These are phyloP conservation scores for Benincasa hispida DNA, from an alignment of 306 rosid species.

Conservation along the genomic window DNA sequence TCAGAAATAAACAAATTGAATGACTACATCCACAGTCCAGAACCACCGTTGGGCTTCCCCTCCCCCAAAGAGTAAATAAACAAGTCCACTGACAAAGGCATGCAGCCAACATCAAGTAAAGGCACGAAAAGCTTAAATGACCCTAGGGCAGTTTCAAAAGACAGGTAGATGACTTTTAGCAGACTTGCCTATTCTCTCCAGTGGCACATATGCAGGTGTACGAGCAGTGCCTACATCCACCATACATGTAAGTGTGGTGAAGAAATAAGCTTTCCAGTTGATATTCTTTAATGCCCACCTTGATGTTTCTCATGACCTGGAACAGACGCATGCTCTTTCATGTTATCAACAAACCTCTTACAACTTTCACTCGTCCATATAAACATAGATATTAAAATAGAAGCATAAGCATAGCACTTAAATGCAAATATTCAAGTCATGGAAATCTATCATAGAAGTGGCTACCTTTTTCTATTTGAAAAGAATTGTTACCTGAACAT, in stretches of 20 bases:
- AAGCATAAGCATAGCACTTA: neutral
- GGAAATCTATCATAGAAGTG: neutral
- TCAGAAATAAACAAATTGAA: neutral
- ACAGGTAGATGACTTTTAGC: neutral
- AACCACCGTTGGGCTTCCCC: neutral
- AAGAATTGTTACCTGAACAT: constrained; percentile 49
- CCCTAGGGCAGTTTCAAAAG: neutral
- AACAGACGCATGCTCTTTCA: neutral
- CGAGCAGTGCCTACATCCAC: constrained; percentile 95
- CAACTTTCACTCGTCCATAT: neutral
- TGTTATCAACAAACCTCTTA: neutral
- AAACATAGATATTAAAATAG: neutral
- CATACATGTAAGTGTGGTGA: constrained; percentile 94
- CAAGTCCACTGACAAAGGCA: neutral
- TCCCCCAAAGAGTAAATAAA: neutral
- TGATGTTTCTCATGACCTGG: constrained; percentile 76
- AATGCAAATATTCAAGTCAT: neutral
- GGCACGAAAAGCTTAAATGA: neutral
- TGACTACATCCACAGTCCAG: neutral
- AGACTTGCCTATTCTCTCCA: constrained; percentile 55
- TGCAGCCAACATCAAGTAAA: neutral
- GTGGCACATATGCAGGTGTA: constrained; percentile 95
- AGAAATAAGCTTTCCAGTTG: constrained; percentile 87
- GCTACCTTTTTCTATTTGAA: neutral
- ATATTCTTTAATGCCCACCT: constrained; percentile 81